Evolutionary conservation across 164 flowering plant species (phyloP), one percentile per base, ranked within the genome.

Genomic region (Vitis riparia): DNA sequence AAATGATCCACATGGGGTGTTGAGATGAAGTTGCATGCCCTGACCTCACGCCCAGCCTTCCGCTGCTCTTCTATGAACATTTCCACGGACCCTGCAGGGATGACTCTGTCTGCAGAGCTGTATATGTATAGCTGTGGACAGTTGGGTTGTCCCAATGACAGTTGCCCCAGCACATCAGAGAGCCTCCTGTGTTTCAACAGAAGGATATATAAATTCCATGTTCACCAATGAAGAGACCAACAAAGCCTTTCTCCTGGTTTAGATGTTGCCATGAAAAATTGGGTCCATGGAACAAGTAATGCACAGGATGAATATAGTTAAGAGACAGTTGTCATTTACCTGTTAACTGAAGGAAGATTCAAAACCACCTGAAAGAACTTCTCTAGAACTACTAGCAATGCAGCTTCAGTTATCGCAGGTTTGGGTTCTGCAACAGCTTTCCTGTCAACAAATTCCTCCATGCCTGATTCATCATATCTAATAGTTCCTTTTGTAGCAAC

Each of bases 1-100:
- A 85, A 92, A 79, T 96, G 99, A 74, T 96, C 99, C 0, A 96
- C 99, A 78, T 96, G 99, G 11, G 99, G 99, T 4, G 99, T 82
- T 30, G 89, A 85, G 32, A 88, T 73, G 68, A 94, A 96, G 78
- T 93, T 77, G 83, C 98, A 93, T 5, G 98, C 85, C 77, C 93
- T 82, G 61, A 96, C 99, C 71, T 91, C 91, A 51, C 55, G 95
- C 27, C 99, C 99, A 30, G 79, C 80, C 68, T 66, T 86, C 48
- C 90, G 81, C 68, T 93, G 97, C 79, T 83, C 77, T 78, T 86
- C 90, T 55, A 92, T 87, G 76, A 96, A 96, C 4, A 94, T 82
- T 69, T 93, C 98, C 48, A 93, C 98, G 10, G 80, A 86, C 17
- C 77, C 86, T 7, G 82, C 91, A 10, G 99, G 99, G 61, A 96